Base-by-base conservation (phyloP, 2,329 filamentous ascomycete species). In the Corinectria fuckeliana region DNA sequence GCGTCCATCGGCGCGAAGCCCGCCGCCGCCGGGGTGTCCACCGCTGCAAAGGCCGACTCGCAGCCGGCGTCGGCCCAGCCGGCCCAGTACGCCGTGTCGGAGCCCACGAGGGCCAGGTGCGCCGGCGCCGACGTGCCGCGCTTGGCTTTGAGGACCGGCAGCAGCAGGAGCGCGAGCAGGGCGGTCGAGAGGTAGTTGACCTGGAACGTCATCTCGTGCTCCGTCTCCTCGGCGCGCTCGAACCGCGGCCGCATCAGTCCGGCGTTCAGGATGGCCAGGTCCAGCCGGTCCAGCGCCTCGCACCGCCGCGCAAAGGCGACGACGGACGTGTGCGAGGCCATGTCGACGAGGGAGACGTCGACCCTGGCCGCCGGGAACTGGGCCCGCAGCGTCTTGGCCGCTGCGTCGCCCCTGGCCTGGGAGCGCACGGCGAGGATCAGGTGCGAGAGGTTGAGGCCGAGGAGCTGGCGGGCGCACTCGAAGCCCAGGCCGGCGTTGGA, bases 391-490 rank as follows among this genome's bases (percentile, higher is more conserved):
- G 39, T 56, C 44, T 60, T 52, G 9, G 64, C 63, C 7, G 81
- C 82, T 0, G 60, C 70, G n/a, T 82, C 73, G 5, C 82, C 83
- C 53, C 76, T 81, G 2, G 67, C 39, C 0, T 65, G 52, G 2
- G 74, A 80, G 1, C 83, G 81, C 1, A 83, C 80, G 4, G 77
- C 80, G 6, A 85, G 65, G 58, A 85, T 77, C 8, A 85, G 64
- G 36, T 75, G 76, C 1, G 77, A 77, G 9, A 83, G 67, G 0
- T 72, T 67, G 5, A 78, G 71, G 1, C 66, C 61, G 1, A 80
- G 74, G 32, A 85, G 74, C 50, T 82, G 80, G 0, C 70, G 69
- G 7, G 76, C 73, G 2, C 76, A 71, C 63, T 83, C 81, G 20
- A 81, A 73, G 0, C 83, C 83, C 0, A 86, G 71, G 0, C 83